phyloP scores from a whole-genome alignment of 257 asterid species.

The Nicotiana noctiflora region DNA sequence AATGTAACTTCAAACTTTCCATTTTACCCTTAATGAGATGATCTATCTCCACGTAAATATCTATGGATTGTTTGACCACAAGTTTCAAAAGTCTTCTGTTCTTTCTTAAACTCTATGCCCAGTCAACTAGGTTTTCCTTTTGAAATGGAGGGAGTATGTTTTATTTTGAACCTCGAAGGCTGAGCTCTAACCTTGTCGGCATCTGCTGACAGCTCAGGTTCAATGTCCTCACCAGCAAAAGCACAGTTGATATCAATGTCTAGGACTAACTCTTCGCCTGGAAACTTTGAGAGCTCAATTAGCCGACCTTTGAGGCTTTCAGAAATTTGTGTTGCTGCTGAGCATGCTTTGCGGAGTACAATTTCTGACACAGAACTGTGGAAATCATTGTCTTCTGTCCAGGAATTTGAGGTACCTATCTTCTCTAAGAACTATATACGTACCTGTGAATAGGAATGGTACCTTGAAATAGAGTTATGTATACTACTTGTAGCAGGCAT shows the following conservation, averaged over 20 bases:
- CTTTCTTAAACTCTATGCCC: no score
- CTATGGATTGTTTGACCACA: no score
- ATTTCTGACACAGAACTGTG: constrained; percentile 59
- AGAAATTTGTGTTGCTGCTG: constrained; percentile 89
- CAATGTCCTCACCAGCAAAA: constrained; percentile 33
- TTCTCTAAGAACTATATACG: constrained; percentile 11
- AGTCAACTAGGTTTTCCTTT: no score
- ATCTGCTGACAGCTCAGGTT: constrained; percentile 68
- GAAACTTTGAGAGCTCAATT: constrained; percentile 66
- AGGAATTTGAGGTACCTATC: constrained; percentile 77
- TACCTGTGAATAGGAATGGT: not conserved
- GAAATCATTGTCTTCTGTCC: constrained; percentile 72
- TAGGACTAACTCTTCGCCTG: constrained; percentile 84
- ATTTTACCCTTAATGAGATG: no score
- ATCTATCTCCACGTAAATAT: no score
- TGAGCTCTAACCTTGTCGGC: constrained; percentile 26
- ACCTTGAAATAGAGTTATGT: not conserved
- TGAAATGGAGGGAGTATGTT: not conserved
- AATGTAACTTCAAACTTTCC: no score
- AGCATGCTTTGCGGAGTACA: constrained; percentile 78
- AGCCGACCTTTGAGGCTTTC: constrained; percentile 96
- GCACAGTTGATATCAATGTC: constrained; percentile 50
- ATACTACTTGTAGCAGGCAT: not conserved
- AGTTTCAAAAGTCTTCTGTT: no score
- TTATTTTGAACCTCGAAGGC: not conserved